Percentiles rank a stretch among this genome's conserved stretches.
These are phyloP conservation scores for Cyberlindnera maritima DNA, from an alignment of 805 yeast genomes.

Conservation along the genomic window DNA sequence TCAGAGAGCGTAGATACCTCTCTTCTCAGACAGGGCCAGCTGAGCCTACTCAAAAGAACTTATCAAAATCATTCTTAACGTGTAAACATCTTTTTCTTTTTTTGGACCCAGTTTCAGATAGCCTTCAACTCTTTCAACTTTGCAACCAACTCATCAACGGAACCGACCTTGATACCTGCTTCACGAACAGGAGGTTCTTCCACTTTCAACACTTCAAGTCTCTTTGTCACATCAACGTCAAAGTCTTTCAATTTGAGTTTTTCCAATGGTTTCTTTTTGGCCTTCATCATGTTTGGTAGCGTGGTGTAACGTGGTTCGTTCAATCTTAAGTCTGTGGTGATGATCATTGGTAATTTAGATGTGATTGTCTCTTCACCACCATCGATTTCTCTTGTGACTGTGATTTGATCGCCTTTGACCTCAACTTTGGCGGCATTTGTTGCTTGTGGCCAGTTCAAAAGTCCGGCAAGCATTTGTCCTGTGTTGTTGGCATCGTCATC, in stretches of 20 bases:
- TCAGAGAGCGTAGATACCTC: too few species aligned
- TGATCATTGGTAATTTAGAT: conserved; percentile 77
- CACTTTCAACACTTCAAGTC: conserved; percentile 68
- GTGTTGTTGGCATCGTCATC: conserved; percentile 95
- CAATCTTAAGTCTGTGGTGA: conserved; percentile 90
- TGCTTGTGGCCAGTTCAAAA: conserved; percentile 94
- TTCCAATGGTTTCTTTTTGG: conserved; percentile 92
- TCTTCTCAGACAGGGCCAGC: too few species aligned
- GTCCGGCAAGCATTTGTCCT: conserved; percentile 94
- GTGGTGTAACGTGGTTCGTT: conserved; percentile 96
- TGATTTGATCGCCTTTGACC: conserved; percentile 50
- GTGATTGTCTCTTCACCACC: conserved; percentile 87
- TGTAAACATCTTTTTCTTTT: too few species aligned
- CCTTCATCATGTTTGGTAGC: conserved; percentile 96
- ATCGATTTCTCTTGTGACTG: conserved; percentile 89
- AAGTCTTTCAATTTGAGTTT: conserved; percentile 61
- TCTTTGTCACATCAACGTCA: conserved; percentile 56
- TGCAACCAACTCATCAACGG: conserved; percentile 77
- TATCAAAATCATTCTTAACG: too few species aligned
- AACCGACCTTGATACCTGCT: conserved; percentile 76
- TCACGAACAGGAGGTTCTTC: conserved; percentile 83
- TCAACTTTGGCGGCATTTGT: conserved; percentile 89
- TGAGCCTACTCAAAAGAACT: too few species aligned
- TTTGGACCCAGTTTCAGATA: conserved; percentile 11
- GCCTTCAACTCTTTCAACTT: conserved; percentile 63